Conservation (phyloP, 2,329 filamentous ascomycete species). For the Meredithiella fracta region DNA sequence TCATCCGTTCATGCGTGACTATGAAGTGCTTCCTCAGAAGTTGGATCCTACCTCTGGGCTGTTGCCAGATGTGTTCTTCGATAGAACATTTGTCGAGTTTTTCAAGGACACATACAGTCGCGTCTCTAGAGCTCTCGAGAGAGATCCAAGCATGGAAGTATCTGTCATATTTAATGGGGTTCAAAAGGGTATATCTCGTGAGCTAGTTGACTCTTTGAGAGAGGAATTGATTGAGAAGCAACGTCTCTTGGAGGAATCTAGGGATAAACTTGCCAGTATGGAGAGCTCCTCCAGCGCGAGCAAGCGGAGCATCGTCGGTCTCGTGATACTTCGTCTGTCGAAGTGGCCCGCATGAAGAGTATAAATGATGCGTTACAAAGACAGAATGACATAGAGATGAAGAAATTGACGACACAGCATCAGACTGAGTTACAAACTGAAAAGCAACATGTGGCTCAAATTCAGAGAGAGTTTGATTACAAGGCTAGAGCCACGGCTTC, state of each 20-base stretch:
- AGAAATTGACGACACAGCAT: constrained; percentile 18
- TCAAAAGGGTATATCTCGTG: constrained; percentile 81
- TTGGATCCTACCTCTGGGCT: constrained; percentile 33
- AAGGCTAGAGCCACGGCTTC: constrained; percentile 3
- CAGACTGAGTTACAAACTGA: constrained; percentile 8
- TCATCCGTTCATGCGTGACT: constrained; percentile 68
- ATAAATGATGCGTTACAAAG: constrained; percentile 56
- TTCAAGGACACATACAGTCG: constrained; percentile 92
- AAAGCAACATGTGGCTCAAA: constrained; percentile 8
- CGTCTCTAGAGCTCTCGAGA: constrained; percentile 68
- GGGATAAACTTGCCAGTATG: constrained; percentile 12
- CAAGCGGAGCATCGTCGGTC: constrained; percentile 27
- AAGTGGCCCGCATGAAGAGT: constrained; percentile 41
- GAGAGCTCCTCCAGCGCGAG: constrained; percentile 28
- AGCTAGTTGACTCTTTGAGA: constrained; percentile 74
- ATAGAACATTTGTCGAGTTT: constrained; percentile 76
- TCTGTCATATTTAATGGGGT: constrained; percentile 63
- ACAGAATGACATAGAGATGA: constrained; percentile 50
- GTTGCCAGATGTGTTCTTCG: constrained; percentile 71
- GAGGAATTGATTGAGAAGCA: constrained; percentile 61
- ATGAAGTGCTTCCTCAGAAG: constrained; percentile 67
- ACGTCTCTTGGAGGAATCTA: constrained; percentile 14
- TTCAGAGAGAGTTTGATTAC: constrained; percentile 5
- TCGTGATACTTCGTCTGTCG: constrained; percentile 34
- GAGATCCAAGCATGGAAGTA: constrained; percentile 76